Evolutionary conservation across 192 early-diverging fungal species (phyloP), one percentile per base, ranked within the genome.

Genomic region (Backusella circina): DNA sequence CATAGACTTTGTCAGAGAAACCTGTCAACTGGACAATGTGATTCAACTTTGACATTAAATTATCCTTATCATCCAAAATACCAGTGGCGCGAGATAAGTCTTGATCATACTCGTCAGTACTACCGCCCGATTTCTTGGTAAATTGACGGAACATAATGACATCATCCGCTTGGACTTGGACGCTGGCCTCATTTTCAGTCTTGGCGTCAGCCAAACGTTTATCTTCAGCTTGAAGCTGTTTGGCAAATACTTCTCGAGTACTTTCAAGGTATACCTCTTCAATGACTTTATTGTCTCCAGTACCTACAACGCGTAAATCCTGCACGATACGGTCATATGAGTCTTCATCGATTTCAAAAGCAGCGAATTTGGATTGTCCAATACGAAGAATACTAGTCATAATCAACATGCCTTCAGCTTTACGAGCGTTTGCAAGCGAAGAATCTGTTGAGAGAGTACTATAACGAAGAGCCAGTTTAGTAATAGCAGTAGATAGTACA

Each of bases 1-100:
- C 97, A 77, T 99, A 99, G 16, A 99, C 96, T 1, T 96, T 94
- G 80, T 99, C 98, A 3, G 96, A 97, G 84, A 95, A 99, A 16
- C 94, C 98, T 6, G 98, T 99, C 57, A 99, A 86, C 83, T 98
- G 98, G 30, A 98, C 92, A 18, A 99, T 95, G 67, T 93, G 91
- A 76, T 91, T 95, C 74, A 99, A 86, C 87, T 98, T 97, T 26
- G 95, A 97, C 44, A 94, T 93, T 51, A 95, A 85, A 64, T 93
- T 91, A 38, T 94, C 92, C 69, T 90, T 87, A 28, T 87, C 86
- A 73, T 89, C 91, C n/a, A 80, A 73, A 12, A 81, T 69, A 36
- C 92, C 97, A 23, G 93, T 96, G 15, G 96, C 97, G 31, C 91
- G 87, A 18, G 93, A 93, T 41, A 97, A 82, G 82, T 99, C 98